A percentile compares a stretch with the other conserved stretches of the same genome.
phyloP scores from a whole-genome alignment of 2,329 filamentous ascomycete species.

The Dothistroma septosporum region DNA sequence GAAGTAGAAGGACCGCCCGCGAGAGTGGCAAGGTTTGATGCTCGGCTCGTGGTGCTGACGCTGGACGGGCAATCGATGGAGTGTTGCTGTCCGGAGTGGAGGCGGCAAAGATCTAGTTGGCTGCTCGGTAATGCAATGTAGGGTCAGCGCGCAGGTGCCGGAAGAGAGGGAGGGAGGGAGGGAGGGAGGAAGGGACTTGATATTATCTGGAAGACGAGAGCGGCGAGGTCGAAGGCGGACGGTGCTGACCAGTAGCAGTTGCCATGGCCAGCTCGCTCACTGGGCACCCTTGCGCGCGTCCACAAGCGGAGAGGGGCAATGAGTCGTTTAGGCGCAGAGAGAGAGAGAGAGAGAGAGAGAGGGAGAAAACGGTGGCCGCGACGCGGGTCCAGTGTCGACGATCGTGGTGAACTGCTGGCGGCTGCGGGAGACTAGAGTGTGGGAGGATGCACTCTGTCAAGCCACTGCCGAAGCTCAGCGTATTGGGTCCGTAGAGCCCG shows the following conservation, averaged over 20 bases:
- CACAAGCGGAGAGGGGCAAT: conserved; percentile 3
- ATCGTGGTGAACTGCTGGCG: conserved; percentile 1
- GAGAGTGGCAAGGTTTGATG: conserved; percentile 3
- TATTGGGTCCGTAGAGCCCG: conserved; percentile 5
- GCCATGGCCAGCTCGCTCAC: too few relatives aligned
- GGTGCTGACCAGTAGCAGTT: not conserved
- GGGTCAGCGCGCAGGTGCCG: conserved; percentile 7
- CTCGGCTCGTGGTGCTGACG: conserved; percentile 11
- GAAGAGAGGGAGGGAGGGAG: conserved; percentile 1
- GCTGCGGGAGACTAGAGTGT: not conserved
- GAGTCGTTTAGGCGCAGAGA: conserved; percentile 8
- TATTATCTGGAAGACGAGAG: not conserved
- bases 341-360: too few relatives aligned
- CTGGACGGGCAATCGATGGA: conserved; percentile 2
- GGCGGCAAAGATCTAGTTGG: conserved; percentile 5
- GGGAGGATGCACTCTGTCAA: conserved; percentile 5
- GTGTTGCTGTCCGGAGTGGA: not conserved
- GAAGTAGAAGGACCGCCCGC: not conserved
- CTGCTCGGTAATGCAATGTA: conserved; percentile 12
- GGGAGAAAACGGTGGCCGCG: conserved; percentile 4
- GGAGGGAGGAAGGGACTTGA: not conserved
- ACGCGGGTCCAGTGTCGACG: not conserved
- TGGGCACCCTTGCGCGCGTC: not conserved
- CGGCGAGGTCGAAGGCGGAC: not conserved
- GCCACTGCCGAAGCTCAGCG: conserved; percentile 8